phyloP scores from a whole-genome alignment of 2,329 filamentous ascomycete species.

The Stachybotrys echinatus region DNA sequence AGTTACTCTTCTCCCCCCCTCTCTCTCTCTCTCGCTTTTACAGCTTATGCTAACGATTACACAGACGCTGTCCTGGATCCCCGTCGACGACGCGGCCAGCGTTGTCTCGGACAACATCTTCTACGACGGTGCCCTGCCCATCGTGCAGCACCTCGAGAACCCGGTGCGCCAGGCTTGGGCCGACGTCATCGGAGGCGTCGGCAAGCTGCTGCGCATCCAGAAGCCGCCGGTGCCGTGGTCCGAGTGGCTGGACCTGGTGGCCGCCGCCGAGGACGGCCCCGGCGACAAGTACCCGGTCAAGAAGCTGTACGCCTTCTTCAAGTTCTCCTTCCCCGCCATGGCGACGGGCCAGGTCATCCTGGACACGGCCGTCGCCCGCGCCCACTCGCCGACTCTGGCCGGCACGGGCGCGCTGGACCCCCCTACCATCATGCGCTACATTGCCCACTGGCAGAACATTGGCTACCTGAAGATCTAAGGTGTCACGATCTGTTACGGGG shows the following conservation, averaged over 20 bases:
- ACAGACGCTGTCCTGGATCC: constrained; percentile 12
- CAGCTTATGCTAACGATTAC: constrained; percentile 1
- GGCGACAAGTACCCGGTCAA: constrained; percentile 9
- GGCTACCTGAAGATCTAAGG: constrained; percentile 7
- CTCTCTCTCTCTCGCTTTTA: neutral
- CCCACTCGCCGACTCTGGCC: constrained; percentile 5
- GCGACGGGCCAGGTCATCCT: constrained; percentile 11
- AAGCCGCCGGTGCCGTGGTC: constrained; percentile 6
- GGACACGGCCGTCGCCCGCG: constrained; percentile 9
- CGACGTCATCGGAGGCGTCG: constrained; percentile 4
- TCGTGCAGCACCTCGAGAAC: constrained; percentile 10
- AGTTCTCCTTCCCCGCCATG: constrained; percentile 8
- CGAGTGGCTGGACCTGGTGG: constrained; percentile 9
- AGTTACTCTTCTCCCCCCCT: neutral
- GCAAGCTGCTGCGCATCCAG: constrained; percentile 6
- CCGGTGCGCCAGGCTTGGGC: constrained; percentile 10
- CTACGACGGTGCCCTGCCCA: neutral
- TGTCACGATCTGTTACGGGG: neutral
- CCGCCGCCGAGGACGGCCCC: constrained; percentile 1
- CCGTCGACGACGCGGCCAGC: constrained; percentile 10
- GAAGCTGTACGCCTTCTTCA: constrained; percentile 10
- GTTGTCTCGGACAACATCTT: constrained; percentile 10
- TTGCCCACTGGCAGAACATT: constrained; percentile 9
- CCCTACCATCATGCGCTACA: constrained; percentile 6
- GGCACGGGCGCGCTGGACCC: constrained; percentile 4